Percentiles rank a stretch among this genome's conserved stretches.
phyloP scores from a whole-genome alignment of 23 red algal genomes.

The Gracilaria caudata region DNA sequence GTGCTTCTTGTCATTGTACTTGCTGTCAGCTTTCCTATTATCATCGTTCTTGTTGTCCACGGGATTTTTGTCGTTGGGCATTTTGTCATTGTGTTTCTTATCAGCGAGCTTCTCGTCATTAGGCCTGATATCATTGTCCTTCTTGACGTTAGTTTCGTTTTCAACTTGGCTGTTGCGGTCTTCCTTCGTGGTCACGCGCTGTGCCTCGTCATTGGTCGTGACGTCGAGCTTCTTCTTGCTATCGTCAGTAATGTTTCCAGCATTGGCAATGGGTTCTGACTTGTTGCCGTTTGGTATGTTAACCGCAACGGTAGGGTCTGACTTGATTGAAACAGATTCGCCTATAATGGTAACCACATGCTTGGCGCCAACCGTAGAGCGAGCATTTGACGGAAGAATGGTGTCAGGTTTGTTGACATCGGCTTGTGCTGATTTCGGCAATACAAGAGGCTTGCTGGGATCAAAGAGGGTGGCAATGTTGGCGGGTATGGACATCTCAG shows the following conservation, averaged over 20 bases:
- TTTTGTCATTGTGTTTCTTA: not conserved
- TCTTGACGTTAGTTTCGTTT: not conserved
- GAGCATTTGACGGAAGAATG: too few relatives aligned
- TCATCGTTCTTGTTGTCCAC: not conserved
- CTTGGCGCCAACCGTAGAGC: not conserved
- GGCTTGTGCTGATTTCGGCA: not conserved
- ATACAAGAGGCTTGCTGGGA: not conserved
- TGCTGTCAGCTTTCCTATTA: not conserved
- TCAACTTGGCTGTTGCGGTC: too few relatives aligned
- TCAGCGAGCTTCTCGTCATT: not conserved
- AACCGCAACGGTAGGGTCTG: not conserved
- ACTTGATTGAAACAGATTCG: not conserved
- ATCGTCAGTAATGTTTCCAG: not conserved
- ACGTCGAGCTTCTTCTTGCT: not conserved
- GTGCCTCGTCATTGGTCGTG: too few relatives aligned
- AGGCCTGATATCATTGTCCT: not conserved
- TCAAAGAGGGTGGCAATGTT: not conserved
- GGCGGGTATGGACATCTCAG: not conserved
- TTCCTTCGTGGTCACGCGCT: too few relatives aligned
- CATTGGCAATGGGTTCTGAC: not conserved
- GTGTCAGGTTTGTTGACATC: conserved; percentile 5
- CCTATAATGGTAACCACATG: not conserved
- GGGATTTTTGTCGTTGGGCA: not conserved
- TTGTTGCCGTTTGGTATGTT: not conserved
- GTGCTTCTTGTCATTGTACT: not conserved